phyloP scores from a whole-genome alignment of 2,329 filamentous ascomycete species.

The Bipolaris bicolor region DNA sequence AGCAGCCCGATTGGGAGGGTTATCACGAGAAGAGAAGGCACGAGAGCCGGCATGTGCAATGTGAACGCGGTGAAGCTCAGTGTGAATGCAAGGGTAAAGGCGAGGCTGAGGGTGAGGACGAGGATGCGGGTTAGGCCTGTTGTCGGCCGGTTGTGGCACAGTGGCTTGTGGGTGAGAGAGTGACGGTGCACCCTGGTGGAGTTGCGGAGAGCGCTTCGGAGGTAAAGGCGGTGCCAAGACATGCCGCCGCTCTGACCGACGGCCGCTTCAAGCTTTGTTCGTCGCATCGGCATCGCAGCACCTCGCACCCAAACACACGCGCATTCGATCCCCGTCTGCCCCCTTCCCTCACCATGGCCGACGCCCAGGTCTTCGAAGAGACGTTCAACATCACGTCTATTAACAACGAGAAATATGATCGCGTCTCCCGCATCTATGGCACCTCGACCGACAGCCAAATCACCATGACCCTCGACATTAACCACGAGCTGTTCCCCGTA shows the following conservation, averaged over 20 bases:
- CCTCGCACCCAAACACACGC: background rate
- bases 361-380: conserved; percentile 93
- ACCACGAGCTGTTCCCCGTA: conserved; percentile 88
- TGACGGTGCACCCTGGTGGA: background rate
- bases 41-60: conserved; percentile 1
- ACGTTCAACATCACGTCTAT: conserved; percentile 81
- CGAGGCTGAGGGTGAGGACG: background rate
- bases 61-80: background rate
- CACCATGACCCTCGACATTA: conserved; percentile 86
- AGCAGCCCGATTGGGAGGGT: background rate
- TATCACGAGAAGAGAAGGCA: background rate
- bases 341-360: conserved; percentile 63
- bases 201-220: conserved; percentile 20
- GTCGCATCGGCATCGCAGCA: conserved; percentile 1
- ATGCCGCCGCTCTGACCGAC: conserved; percentile 11
- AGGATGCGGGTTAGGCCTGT: background rate
- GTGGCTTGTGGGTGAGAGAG: background rate
- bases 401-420: conserved; percentile 91
- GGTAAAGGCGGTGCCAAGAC: conserved; percentile 18
- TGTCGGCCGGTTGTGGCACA: background rate
- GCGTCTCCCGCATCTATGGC: conserved; percentile 83
- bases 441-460: conserved; percentile 78
- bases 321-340: background rate
- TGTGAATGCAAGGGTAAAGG: background rate
- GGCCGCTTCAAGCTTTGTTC: conserved; percentile 22